Conservation (phyloP, 768 basidiomycete species). For the Heimioporus sp. region DNA sequence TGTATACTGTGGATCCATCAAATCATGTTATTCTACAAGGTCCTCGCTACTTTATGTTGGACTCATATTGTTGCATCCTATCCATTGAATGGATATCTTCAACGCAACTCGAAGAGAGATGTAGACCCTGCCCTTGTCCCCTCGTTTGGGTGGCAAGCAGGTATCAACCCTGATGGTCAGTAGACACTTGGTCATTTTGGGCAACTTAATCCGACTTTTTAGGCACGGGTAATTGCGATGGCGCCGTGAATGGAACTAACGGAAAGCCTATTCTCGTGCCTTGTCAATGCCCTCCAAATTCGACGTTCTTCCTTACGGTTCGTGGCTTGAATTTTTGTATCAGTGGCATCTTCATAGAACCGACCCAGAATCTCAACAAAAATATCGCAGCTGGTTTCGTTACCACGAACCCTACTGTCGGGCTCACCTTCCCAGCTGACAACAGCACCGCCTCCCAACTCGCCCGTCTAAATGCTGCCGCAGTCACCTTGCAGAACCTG, state of each 20-base stretch:
- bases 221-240: constrained; percentile 71
- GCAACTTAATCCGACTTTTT: background rate
- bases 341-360: constrained; percentile 16
- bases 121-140: constrained; percentile 58
- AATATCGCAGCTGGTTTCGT: constrained; percentile 63
- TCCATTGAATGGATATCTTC: constrained; percentile 12
- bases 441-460: constrained; percentile 49
- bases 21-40: constrained; percentile 15
- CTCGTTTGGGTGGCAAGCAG: constrained; percentile 53
- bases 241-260: constrained; percentile 52
- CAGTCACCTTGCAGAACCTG: constrained; percentile 74
- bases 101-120: constrained; percentile 34
- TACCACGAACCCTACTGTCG: constrained; percentile 61
- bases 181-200: constrained; percentile 10
- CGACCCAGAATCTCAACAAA: constrained; percentile 35
- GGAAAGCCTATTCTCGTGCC: constrained; percentile 61
- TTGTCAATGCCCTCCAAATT: constrained; percentile 61
- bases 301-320: constrained; percentile 51
- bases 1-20: background rate
- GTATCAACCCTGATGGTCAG: constrained; percentile 59
- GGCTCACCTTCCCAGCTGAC: constrained; percentile 63
- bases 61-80: constrained; percentile 6
- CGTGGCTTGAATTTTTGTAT: background rate
- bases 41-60: constrained; percentile 10
- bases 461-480: constrained; percentile 55